These are phyloP conservation scores for Eucalyptus microcorys DNA, from an alignment of 345 rosid species.

Conservation along the genomic window DNA sequence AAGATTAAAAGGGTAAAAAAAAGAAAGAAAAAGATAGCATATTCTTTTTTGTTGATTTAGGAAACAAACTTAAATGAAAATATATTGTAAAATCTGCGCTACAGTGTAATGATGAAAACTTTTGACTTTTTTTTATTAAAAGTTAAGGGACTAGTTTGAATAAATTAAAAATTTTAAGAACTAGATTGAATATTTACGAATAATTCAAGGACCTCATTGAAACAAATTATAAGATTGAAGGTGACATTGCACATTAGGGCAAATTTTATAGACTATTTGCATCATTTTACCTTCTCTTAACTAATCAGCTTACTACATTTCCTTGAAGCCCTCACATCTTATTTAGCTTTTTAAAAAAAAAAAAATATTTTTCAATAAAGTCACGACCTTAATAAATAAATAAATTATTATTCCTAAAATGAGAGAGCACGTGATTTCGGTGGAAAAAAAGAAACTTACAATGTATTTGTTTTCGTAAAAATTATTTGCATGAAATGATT, in stretches of 20 bases:
- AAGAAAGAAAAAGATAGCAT: not conserved
- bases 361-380: not conserved
- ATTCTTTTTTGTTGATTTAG: not conserved
- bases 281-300: not conserved
- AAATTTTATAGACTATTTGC: not conserved
- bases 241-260: not conserved
- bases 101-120: not conserved
- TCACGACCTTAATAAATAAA: not conserved
- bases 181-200: not conserved
- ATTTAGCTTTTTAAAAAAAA: not conserved
- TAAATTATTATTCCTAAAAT: not conserved
- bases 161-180: not conserved
- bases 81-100: not conserved
- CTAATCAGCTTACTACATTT: not conserved
- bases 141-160: not conserved
- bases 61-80: not conserved
- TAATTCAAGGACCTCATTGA: not conserved
- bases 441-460: not conserved
- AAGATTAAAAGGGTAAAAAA: not conserved
- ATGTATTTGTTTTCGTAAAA: not conserved
- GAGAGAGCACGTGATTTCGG: not conserved
- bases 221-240: not conserved
- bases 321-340: not conserved
- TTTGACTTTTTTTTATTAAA: not conserved
- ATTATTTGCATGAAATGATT: not conserved